Evolutionary conservation across 148 eudicot species (phyloP), one percentile per base, ranked within the genome.

Genomic region (Camellia japonica): DNA sequence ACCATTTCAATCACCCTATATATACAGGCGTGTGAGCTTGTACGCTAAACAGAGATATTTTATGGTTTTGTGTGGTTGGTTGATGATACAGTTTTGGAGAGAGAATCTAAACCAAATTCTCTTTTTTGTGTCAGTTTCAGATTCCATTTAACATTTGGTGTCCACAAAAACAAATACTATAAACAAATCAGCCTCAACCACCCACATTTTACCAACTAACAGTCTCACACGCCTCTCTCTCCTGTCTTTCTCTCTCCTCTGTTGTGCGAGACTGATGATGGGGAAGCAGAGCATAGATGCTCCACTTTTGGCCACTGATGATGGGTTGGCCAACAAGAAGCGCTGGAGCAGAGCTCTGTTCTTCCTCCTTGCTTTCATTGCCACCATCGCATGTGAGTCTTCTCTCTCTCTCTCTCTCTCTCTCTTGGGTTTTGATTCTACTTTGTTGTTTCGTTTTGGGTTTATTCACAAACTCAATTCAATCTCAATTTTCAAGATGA

Each of bases 321-420:
- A 30, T 72, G 84, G 78, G 62, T 18, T 23, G 71, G 73, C 76
- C 42, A 69, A 42, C 14, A 74, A 7, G 38, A 59, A 19, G 73
- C 66, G 61, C 23, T 78, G 85, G 81, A 49, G n/a, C 20, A 86
- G 19, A 77, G 51, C 76, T 72, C 78, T 88, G 65, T 75, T 87
- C 47, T 82, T 71, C 71, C 13, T 85, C 68, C 67, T 86, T 71
- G 83, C 83, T 16, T 69, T 87, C 38, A 46, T 87, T 66, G 79
- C 81, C 78, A 76, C 84, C 62, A 68, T 30, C 30, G 30, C 81
- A 19, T 76, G 90, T 88, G 71, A 80, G 88, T 79, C 38, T 51
- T 18, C 68, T 20, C 13, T 59, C 7, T 77, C 23, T 23, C 23
- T 23, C 23, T 23, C 23, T 23, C 23, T 23, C n/a, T n/a, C 23